phyloP scores from a whole-genome alignment of 768 basidiomycete genomes.

The Baorangia bicolor region DNA sequence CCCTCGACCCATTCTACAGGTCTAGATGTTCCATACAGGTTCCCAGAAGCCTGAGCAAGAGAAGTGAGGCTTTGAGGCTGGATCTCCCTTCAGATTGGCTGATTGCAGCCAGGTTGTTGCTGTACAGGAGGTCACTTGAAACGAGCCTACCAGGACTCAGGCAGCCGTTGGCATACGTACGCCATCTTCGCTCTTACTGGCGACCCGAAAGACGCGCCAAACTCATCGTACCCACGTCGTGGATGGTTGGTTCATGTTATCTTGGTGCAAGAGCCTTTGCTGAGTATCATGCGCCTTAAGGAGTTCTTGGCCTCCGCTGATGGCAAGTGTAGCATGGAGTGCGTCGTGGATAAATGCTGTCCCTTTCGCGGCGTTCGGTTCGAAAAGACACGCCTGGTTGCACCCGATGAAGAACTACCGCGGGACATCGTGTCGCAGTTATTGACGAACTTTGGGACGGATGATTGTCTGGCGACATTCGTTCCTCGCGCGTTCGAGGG shows the following conservation, averaged over 20 bases:
- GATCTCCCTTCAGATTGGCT: not conserved
- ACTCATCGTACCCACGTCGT: slow-evolving; percentile 22
- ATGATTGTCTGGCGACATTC: not conserved
- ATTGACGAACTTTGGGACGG: slow-evolving; percentile 1
- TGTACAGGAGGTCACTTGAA: slow-evolving; percentile 10
- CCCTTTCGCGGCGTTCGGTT: slow-evolving; percentile 20
- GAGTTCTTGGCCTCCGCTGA: slow-evolving; percentile 2
- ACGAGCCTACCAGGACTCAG: slow-evolving; percentile 17
- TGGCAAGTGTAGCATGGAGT: not conserved
- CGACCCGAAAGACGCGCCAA: slow-evolving; percentile 12
- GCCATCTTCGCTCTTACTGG: slow-evolving; percentile 25
- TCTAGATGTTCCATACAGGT: slow-evolving; percentile 2
- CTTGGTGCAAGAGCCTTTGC: not conserved
- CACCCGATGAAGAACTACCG: slow-evolving; percentile 8
- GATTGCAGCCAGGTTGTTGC: slow-evolving; percentile 8
- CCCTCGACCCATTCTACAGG: not conserved
- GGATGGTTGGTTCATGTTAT: slow-evolving; percentile 22
- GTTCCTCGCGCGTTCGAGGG: slow-evolving; percentile 18
- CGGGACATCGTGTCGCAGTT: slow-evolving; percentile 10
- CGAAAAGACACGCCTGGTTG: not conserved
- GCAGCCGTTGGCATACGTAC: slow-evolving; percentile 20
- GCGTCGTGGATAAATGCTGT: slow-evolving; percentile 5
- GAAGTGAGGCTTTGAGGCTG: slow-evolving; percentile 4
- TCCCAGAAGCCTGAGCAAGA: not conserved
- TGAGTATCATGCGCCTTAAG: slow-evolving; percentile 4